Base-by-base conservation (phyloP, 2,329 filamentous ascomycete species). In the Ophiostoma sp. region DNA sequence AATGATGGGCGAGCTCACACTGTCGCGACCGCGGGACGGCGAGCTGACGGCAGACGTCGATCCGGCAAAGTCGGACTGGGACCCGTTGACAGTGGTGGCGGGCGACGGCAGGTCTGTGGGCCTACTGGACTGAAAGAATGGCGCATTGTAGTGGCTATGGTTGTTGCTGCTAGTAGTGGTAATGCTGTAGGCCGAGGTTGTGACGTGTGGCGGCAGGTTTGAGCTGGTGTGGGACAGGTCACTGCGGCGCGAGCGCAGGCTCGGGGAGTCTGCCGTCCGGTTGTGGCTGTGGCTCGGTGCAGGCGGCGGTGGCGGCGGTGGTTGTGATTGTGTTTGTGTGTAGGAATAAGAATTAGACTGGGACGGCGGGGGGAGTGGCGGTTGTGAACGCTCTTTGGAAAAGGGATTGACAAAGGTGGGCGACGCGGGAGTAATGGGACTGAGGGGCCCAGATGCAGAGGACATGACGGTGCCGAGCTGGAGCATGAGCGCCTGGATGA, bases 171-270 rank as follows among this genome's bases (percentile, higher is more conserved):
- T 68, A 7, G 57, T 67, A 11, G 67, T 67, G 10, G 57, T 65
- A 31, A 31, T 31, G 35, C 65, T 57, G 54, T 67, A 66, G 54
- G 67, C 69, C 20, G 71, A 35, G 0, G 69, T 60, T 1, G 66
- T 44, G 41, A 36, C 35, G 23, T 73, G 72, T 1, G 70, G 70
- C 17, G 72, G 71, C 8, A 73, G 5, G 4, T 68, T 74, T 23
- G 74, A 74, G 68, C 74, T 75, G 6, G 74, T 67, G 54, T 75
- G 74, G 1, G 87, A 89, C 3, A 90, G 76, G 73, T 90, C 87
- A 73, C 87, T 90, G 41, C 84, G 83, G 73, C 85, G 85, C 3
- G 87, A 90, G 23, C 86, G 84, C 67, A 90, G 76, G 74, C 87
- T 89, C 0, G 84, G 86, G 0, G 86, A 85, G 60, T 85, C 86